Evolutionary conservation across 1,139 yeast genomes (phyloP).

Genomic region (Nakaseomyces delphensis): DNA sequence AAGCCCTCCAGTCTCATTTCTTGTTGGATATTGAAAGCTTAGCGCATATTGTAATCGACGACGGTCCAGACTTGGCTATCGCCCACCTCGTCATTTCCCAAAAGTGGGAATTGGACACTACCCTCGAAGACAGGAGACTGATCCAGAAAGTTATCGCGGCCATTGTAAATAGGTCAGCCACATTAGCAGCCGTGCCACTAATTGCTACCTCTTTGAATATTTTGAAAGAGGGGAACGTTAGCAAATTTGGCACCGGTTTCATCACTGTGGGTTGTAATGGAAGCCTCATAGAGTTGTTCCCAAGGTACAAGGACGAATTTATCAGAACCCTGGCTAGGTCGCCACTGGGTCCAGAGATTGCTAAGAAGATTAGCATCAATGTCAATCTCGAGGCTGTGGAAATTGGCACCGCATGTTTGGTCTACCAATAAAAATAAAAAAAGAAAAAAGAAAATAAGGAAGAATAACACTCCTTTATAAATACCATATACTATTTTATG

Average conservation of each 20-base stretch:
- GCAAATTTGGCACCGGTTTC: background rate
- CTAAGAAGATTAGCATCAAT: slow-evolving; percentile 59
- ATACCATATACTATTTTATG: too few relatives aligned
- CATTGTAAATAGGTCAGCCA: slow-evolving; percentile 77
- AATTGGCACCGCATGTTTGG: slow-evolving; percentile 1
- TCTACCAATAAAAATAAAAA: background rate
- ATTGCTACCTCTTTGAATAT: slow-evolving; percentile 53
- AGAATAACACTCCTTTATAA: background rate
- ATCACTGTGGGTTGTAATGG: slow-evolving; percentile 69
- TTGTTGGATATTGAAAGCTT: slow-evolving; percentile 72
- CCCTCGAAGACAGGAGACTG: slow-evolving; percentile 56
- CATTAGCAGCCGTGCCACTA: slow-evolving; percentile 76
- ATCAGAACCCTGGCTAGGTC: slow-evolving; percentile 66
- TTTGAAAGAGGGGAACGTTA: background rate
- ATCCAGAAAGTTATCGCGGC: slow-evolving; percentile 69
- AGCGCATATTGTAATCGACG: slow-evolving; percentile 76
- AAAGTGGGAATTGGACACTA: slow-evolving; percentile 57
- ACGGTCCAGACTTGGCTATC: slow-evolving; percentile 56
- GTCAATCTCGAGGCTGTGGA: slow-evolving; percentile 54
- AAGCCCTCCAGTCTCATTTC: slow-evolving; percentile 65
- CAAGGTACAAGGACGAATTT: slow-evolving; percentile 70
- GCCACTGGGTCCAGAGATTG: slow-evolving; percentile 62
- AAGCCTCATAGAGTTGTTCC: slow-evolving; percentile 83
- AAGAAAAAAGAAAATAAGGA: background rate
- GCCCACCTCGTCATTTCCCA: slow-evolving; percentile 58